Percentiles rank a stretch among this genome's conserved stretches.
Conservation (phyloP, 306 rosid species). For the Quercus dentata region DNA sequence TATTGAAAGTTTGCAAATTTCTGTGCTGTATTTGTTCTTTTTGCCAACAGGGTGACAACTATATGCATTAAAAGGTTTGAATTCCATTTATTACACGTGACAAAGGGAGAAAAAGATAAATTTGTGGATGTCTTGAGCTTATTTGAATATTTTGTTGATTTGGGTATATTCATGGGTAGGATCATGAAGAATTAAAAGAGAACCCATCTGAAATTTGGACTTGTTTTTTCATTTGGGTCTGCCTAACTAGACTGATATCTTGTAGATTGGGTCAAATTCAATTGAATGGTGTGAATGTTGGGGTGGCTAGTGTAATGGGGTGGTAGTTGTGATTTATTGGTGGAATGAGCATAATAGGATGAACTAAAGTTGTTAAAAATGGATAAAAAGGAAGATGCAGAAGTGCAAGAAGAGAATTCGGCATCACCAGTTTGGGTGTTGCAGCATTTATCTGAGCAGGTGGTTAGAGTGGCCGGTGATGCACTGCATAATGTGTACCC, state of each 20-base stretch:
- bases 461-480: constrained; percentile 62
- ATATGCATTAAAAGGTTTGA: constrained; percentile 22
- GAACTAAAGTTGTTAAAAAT: constrained; percentile 44
- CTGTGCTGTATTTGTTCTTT: constrained; percentile 13
- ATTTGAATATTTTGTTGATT: constrained; percentile 23
- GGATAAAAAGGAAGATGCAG: constrained; percentile 57
- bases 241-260: constrained; percentile 9
- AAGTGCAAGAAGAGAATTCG: constrained; percentile 41
- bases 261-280: constrained; percentile 21
- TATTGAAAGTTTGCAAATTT: constrained; percentile 8
- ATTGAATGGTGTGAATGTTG: constrained; percentile 24
- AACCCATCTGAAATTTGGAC: constrained; percentile 3
- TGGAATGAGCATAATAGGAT: constrained; percentile 32
- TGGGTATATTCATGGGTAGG: constrained; percentile 24
- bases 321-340: constrained; percentile 19
- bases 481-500: constrained; percentile 43
- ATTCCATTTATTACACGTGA: constrained; percentile 13
- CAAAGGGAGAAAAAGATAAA: constrained; percentile 6
- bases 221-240: constrained; percentile 23
- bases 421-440: constrained; percentile 46
- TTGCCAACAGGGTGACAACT: constrained; percentile 33
- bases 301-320: constrained; percentile 15
- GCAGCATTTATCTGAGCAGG: constrained; percentile 71
- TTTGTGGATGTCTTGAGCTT: constrained; percentile 28
- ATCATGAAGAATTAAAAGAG: constrained; percentile 17